These are phyloP conservation scores for Gorgonomyces haynaldii DNA, from an alignment of 192 early-diverging fungal genomes.

Conservation along the genomic window DNA sequence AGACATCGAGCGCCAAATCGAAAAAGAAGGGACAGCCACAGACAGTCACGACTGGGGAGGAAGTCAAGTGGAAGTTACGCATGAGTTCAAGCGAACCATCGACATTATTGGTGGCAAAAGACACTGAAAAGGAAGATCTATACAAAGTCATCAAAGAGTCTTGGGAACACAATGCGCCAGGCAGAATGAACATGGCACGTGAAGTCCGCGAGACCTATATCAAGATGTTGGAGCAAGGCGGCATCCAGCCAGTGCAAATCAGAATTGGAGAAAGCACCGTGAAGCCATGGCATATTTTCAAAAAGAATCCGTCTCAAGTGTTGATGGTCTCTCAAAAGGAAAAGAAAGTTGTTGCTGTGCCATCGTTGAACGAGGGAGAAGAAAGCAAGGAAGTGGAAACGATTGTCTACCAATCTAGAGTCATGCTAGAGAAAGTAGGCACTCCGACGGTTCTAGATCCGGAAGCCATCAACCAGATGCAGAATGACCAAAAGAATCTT, in stretches of 20 bases:
- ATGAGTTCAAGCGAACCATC: conserved; percentile 36
- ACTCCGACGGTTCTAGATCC: not conserved
- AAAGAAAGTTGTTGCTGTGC: no score
- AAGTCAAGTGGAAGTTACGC: conserved; percentile 35
- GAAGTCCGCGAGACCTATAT: conserved; percentile 39
- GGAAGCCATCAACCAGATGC: conserved; percentile 8
- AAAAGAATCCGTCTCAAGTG: no score
- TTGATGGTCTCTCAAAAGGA: no score
- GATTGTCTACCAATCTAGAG: no score
- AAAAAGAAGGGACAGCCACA: conserved; percentile 22
- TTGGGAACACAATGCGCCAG: conserved; percentile 42
- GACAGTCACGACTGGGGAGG: conserved; percentile 5
- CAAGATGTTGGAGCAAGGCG: conserved; percentile 28
- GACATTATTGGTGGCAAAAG: conserved; percentile 32
- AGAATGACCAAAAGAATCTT: no score
- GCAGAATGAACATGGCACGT: conserved; percentile 32
- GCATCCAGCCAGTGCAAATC: conserved; percentile 24
- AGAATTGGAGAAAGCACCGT: conserved; percentile 3
- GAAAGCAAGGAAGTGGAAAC: no score
- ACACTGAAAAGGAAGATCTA: conserved; percentile 53
- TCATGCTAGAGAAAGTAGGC: no score
- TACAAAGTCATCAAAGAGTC: conserved; percentile 42
- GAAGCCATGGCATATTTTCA: not conserved
- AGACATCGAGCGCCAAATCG: conserved; percentile 19
- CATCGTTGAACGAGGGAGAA: no score